These are phyloP conservation scores for Kwoniella shandongensis DNA, from an alignment of 768 basidiomycete species.

Conservation along the genomic window DNA sequence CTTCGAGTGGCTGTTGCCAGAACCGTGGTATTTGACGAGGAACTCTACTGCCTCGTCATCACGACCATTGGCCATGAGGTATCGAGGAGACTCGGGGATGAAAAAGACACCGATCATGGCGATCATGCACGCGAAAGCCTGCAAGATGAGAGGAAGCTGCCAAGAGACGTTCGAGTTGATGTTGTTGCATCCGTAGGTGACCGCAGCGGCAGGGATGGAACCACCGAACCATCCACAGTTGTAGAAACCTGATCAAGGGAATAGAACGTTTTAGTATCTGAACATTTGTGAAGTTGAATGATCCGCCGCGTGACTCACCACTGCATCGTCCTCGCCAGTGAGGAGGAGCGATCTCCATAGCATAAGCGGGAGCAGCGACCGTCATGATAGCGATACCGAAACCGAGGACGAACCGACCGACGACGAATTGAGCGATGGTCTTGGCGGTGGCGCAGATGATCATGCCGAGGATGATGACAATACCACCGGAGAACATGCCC, in stretches of 20 bases:
- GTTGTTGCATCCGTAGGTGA: conserved; percentile 31
- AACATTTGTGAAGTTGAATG: not conserved
- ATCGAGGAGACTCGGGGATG: conserved; percentile 36
- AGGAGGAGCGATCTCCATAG: conserved; percentile 62
- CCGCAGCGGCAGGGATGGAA: conserved; percentile 27
- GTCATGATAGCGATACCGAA: conserved; percentile 58
- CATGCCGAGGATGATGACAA: conserved; percentile 54
- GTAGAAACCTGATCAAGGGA: conserved; percentile 23
- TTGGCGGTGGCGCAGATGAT: conserved; percentile 59
- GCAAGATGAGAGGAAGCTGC: conserved; percentile 31
- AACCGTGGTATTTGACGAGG: conserved; percentile 23
- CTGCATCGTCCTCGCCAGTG: conserved; percentile 29
- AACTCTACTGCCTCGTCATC: conserved; percentile 25
- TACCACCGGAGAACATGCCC: conserved; percentile 49
- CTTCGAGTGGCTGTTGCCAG: conserved; percentile 11
- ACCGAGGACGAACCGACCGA: conserved; percentile 59
- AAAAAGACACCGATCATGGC: conserved; percentile 23
- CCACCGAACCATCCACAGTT: conserved; percentile 37
- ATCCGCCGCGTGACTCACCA: conserved; percentile 1
- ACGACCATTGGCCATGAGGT: conserved; percentile 27
- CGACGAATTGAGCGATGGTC: conserved; percentile 58
- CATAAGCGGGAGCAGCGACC: conserved; percentile 55
- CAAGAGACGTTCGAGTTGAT: conserved; percentile 34
- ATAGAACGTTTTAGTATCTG: too few relatives aligned
- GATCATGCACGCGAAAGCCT: conserved; percentile 24